Base-by-base conservation (phyloP, 1,284 basidiomycete genomes). In the Rhodotorula glutinis region DNA sequence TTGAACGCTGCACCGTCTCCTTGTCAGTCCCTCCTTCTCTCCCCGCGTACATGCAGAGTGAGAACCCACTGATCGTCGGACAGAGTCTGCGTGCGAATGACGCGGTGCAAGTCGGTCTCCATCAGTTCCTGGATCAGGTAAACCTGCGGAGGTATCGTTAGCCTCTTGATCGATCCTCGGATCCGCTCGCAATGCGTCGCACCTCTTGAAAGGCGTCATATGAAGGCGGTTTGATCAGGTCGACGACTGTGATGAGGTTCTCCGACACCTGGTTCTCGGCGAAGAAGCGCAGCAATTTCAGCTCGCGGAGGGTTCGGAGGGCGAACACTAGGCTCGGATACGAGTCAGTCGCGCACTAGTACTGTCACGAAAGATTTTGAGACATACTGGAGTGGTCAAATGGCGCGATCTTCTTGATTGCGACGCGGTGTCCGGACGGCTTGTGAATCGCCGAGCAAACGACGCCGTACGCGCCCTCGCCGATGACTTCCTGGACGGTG, bases 101-200 rank as follows among this genome's bases (percentile, higher is more conserved):
- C 91, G 62, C 91, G 86, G 77, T 93, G 89, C 74, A 93, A 82
- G 79, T 92, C 91, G 0, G 89, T 91, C 78, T 93, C 91, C 91
- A 93, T 93, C 62, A 92, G 83, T 78, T 92, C 91, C 79, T 82
- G 79, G 70, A 93, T 89, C 59, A 93, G 83, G 71, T 86, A 90
- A 23, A 91, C 94, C 63, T 69, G 47, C 14, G 3, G 23, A 5
- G 14, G 23, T 5, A 14, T 27, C 47, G n/a, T 49, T n/a, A 49
- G 47, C 47, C 41, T 9, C 41, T 43, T 17, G 41, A n/a, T n/a
- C n/a, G n/a, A n/a, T n/a, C 33, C 11, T 38, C 33, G 33, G 33
- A 38, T 11, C 33, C 33, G 33, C 33, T 38, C 33, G 33, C 33
- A 38, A 38, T 5, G 5, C 5, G 33, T 38, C 33, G 33, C 14